phyloP scores from a whole-genome alignment of 2,329 filamentous ascomycete species.

The Penicillium rolfsii region DNA sequence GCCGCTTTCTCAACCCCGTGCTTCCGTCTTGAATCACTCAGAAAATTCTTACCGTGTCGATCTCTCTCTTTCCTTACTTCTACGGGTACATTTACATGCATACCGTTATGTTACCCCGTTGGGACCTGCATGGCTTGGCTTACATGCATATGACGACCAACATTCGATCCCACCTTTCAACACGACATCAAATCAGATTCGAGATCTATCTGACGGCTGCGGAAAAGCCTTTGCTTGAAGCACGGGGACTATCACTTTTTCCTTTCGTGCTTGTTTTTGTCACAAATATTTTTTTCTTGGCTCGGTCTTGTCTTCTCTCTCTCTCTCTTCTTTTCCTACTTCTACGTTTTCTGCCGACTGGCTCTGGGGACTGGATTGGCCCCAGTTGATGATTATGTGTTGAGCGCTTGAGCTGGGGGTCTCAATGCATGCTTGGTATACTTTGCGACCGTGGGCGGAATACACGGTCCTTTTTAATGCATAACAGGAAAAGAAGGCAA shows the following conservation, averaged over 20 bases:
- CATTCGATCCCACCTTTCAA: conserved; percentile 19
- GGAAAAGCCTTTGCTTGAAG: conserved; percentile 6
- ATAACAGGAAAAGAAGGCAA: conserved; percentile 5
- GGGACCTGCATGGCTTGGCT: conserved; percentile 18
- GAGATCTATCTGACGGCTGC: conserved; percentile 4
- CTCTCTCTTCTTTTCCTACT: conserved; percentile 12
- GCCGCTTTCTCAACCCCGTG: conserved; percentile 14
- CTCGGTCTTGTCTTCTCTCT: conserved; percentile 4
- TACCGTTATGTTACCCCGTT: conserved; percentile 2
- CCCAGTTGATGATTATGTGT: conserved; percentile 19
- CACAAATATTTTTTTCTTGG: conserved; percentile 18
- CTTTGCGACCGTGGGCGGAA: conserved; percentile 2
- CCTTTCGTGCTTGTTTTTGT: conserved; percentile 24
- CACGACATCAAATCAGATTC: conserved; percentile 10
- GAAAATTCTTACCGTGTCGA: conserved; percentile 13
- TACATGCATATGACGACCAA: conserved; percentile 22
- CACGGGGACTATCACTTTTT: conserved; percentile 16
- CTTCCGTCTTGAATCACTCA: neutral
- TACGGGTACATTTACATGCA: conserved; percentile 9
- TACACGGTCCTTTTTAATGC: conserved; percentile 1
- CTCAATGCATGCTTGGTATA: conserved; percentile 12
- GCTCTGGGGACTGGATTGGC: conserved; percentile 8
- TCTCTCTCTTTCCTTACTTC: conserved; percentile 14
- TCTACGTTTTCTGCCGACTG: conserved; percentile 9
- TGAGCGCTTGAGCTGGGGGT: conserved; percentile 15